These are phyloP conservation scores for Strobilomyces echinocephalus DNA, from an alignment of 768 basidiomycete species.

Conservation along the genomic window DNA sequence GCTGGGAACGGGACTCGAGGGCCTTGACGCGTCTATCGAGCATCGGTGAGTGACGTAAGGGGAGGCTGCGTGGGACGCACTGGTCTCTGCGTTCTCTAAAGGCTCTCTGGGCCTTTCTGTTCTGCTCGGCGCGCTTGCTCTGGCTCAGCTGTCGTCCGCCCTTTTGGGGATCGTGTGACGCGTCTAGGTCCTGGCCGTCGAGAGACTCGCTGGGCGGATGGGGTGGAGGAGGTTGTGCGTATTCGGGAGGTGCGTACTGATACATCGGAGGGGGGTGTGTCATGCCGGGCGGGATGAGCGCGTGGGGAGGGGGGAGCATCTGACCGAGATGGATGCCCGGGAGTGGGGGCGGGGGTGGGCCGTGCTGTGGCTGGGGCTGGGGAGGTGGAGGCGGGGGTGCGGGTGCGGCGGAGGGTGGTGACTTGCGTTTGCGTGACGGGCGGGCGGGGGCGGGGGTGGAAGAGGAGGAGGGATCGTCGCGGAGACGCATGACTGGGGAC, in stretches of 20 bases:
- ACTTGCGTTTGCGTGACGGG: conserved; percentile 60
- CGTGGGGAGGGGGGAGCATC: conserved; percentile 51
- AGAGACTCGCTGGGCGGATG: conserved; percentile 21
- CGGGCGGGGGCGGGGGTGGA: conserved; percentile 9
- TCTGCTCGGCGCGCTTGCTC: conserved; percentile 90
- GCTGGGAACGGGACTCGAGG: conserved; percentile 78
- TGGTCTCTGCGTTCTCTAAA: conserved; percentile 88
- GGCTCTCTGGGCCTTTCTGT: conserved; percentile 88
- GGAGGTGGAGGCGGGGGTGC: conserved; percentile 18
- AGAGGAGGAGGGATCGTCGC: conserved; percentile 43
- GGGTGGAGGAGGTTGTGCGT: conserved; percentile 25
- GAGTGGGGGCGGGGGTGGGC: conserved; percentile 33
- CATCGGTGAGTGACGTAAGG: conserved; percentile 13
- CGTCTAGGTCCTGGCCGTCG: conserved; percentile 16
- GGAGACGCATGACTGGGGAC: conserved; percentile 48
- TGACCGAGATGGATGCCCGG: conserved; percentile 43
- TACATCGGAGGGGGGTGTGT: conserved; percentile 27
- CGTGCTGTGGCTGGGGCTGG: conserved; percentile 27
- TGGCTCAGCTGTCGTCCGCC: conserved; percentile 60
- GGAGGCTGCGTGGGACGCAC: conserved; percentile 38
- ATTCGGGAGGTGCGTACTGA: conserved; percentile 33
- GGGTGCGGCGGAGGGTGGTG: conserved; percentile 45
- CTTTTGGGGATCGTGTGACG: conserved; percentile 7
- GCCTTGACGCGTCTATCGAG: conserved; percentile 73
- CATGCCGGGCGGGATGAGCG: conserved; percentile 43